Conservation (phyloP, 257 asterid genomes). For the Solanum rostratum region DNA sequence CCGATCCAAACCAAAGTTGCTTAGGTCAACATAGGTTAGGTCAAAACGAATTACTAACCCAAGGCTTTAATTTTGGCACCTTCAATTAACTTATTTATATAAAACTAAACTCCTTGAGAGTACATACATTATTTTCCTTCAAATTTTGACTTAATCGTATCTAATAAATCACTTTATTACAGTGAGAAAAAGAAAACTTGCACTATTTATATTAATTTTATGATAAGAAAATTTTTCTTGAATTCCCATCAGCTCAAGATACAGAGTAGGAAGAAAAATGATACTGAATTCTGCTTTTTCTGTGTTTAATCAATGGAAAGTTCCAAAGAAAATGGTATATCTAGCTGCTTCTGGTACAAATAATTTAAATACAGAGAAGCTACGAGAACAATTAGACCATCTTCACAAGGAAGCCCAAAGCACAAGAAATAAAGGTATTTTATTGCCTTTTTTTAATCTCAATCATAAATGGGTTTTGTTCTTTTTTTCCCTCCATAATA, state of each 20-base stretch:
- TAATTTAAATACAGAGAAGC: constrained; percentile 11
- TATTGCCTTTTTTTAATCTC: not conserved
- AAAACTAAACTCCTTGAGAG: no score
- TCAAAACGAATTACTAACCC: no score
- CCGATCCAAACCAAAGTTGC: no score
- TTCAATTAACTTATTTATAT: no score
- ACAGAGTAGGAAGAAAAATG: constrained; percentile 1
- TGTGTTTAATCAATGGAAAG: constrained; percentile 10
- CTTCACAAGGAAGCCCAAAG: constrained; percentile 29
- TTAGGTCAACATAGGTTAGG: no score
- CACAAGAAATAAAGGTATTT: constrained; percentile 21
- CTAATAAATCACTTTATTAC: no score
- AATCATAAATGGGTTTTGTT: not conserved
- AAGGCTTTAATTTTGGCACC: no score
- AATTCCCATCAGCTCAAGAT: no score
- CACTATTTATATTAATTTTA: not conserved
- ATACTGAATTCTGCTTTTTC: constrained; percentile 10
- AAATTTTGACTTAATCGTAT: no score
- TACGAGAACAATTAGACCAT: constrained; percentile 18
- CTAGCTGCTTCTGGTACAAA: constrained; percentile 9
- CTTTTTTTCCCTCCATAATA: not conserved
- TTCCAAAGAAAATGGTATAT: constrained; percentile 5
- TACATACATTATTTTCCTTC: no score
- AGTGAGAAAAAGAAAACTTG: no score
- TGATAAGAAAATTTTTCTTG: not conserved